Conservation (phyloP, 1,139 yeast species). For the Debaryomycetaceae sp. region DNA sequence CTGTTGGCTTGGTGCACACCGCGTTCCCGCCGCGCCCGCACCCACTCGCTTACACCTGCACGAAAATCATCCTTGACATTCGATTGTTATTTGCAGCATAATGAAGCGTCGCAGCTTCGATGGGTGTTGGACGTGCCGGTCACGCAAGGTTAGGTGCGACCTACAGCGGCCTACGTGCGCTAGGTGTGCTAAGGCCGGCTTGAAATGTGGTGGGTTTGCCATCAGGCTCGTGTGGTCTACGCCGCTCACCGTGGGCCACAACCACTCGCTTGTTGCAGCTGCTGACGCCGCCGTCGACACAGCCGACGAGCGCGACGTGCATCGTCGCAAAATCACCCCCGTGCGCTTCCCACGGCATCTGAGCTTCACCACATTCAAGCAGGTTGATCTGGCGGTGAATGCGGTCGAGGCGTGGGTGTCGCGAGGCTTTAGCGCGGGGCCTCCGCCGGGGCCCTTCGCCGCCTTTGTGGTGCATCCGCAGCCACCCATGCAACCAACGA, state of each 20-base stretch:
- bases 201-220: slow-evolving; percentile 39
- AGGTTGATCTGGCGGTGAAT: slow-evolving; percentile 24
- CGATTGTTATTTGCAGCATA: not conserved
- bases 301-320: slow-evolving; percentile 14
- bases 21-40: too few species aligned
- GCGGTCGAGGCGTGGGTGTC: slow-evolving; percentile 18
- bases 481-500: not conserved
- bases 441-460: slow-evolving; percentile 6
- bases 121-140: slow-evolving; percentile 54
- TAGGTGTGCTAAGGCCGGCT: slow-evolving; percentile 39
- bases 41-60: too few species aligned
- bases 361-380: slow-evolving; percentile 30
- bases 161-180: slow-evolving; percentile 36
- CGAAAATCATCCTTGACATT: not conserved
- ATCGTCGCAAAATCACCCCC: slow-evolving; percentile 34
- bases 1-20: too few species aligned
- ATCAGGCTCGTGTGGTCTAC: slow-evolving; percentile 40
- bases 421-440: slow-evolving; percentile 4
- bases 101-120: slow-evolving; percentile 36
- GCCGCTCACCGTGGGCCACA: slow-evolving; percentile 22
- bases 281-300: slow-evolving; percentile 3
- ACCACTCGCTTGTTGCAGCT: not conserved
- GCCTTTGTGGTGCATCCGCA: slow-evolving; percentile 3
- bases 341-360: slow-evolving; percentile 29
- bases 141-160: slow-evolving; percentile 49